Percentiles rank a stretch among this genome's conserved stretches.
phyloP scores from a whole-genome alignment of 805 yeast species.

The Barnettozyma populi region DNA sequence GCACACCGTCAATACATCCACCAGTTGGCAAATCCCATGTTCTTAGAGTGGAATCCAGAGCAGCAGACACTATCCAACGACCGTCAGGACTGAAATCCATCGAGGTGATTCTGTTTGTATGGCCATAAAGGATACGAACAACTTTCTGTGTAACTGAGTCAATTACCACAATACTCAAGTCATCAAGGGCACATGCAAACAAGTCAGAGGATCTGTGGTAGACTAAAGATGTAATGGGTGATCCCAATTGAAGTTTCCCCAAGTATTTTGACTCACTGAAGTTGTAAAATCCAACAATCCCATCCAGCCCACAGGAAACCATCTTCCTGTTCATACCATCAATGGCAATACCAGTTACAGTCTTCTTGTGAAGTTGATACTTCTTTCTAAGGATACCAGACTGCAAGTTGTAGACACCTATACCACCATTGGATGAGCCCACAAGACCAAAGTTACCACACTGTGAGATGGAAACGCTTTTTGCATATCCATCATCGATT shows the following conservation, averaged over 20 bases:
- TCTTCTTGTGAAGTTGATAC: slow-evolving; percentile 63
- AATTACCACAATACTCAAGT: slow-evolving; percentile 73
- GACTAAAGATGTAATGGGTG: slow-evolving; percentile 73
- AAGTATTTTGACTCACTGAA: slow-evolving; percentile 65
- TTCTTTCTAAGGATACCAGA: slow-evolving; percentile 78
- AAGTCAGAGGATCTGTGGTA: slow-evolving; percentile 82
- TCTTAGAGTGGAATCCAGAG: slow-evolving; percentile 81
- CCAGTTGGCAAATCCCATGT: slow-evolving; percentile 99
- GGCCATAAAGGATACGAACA: slow-evolving; percentile 87
- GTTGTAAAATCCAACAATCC: slow-evolving; percentile 80
- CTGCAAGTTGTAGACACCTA: slow-evolving; percentile 84
- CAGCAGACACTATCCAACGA: slow-evolving; percentile 83
- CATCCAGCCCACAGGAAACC: slow-evolving; percentile 87
- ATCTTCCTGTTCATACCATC: slow-evolving; percentile 88
- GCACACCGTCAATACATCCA: slow-evolving; percentile 89
- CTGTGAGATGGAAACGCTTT: slow-evolving; percentile 71
- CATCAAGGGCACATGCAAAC: slow-evolving; percentile 81
- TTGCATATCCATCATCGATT: slow-evolving; percentile 72
- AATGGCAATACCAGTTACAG: slow-evolving; percentile 83
- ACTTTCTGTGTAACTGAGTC: slow-evolving; percentile 78
- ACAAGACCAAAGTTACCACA: slow-evolving; percentile 95
- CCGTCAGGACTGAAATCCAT: slow-evolving; percentile 93
- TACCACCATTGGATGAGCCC: slow-evolving; percentile 82
- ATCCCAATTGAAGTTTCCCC: slow-evolving; percentile 61
- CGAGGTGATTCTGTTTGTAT: slow-evolving; percentile 78